phyloP scores from a whole-genome alignment of 2,329 filamentous ascomycete species.

The Plenodomus tracheiphilus region DNA sequence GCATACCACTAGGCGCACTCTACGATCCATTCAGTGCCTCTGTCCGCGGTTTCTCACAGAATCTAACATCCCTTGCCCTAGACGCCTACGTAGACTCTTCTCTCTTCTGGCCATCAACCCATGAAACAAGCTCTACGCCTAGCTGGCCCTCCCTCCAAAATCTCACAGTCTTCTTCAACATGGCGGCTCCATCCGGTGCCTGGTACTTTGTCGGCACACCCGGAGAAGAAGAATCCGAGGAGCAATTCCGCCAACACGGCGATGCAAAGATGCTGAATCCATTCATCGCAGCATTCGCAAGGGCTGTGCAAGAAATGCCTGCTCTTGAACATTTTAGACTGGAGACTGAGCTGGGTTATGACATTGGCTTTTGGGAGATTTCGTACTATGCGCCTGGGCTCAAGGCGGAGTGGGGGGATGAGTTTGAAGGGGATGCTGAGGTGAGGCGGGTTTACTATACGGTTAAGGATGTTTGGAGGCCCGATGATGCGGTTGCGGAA shows the following conservation, averaged over 20 bases:
- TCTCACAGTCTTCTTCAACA: constrained; percentile 3
- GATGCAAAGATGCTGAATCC: constrained; percentile 11
- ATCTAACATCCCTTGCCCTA: constrained; percentile 1
- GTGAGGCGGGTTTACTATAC: constrained; percentile 3
- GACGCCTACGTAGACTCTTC: neutral
- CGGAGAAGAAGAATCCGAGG: neutral
- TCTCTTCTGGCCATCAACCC: constrained; percentile 4
- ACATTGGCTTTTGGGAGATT: constrained; percentile 2
- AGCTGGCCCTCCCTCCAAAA: neutral
- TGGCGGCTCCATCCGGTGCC: constrained; percentile 2
- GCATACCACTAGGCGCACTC: constrained; percentile 1
- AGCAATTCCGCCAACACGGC: constrained; percentile 9
- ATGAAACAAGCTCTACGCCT: constrained; percentile 1
- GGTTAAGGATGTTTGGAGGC: constrained; percentile 2
- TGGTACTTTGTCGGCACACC: constrained; percentile 15
- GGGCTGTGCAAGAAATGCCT: constrained; percentile 14
- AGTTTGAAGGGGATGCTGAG: neutral
- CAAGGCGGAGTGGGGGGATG: neutral
- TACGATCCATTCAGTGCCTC: constrained; percentile 4
- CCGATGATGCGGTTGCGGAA: constrained; percentile 2
- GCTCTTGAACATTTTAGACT: constrained; percentile 6
- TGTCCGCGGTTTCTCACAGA: constrained; percentile 1
- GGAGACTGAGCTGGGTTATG: neutral
- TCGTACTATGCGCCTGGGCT: constrained; percentile 4
- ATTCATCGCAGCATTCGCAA: constrained; percentile 17